These are phyloP conservation scores for Aegilops longissima DNA, from an alignment of 176 grass and related monocot genomes.

Conservation along the genomic window DNA sequence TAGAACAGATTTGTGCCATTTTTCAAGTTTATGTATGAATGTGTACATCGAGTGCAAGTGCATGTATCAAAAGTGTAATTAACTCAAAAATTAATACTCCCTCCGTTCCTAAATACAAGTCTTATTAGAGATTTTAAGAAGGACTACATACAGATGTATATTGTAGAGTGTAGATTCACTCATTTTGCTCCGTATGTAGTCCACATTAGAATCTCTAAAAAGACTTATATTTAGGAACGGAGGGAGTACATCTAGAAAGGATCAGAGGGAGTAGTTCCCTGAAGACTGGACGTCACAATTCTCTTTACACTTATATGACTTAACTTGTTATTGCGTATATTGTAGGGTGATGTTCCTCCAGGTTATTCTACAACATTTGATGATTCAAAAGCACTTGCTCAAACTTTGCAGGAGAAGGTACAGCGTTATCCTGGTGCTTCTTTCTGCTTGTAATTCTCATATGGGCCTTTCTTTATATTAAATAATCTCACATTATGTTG, in stretches of 20 bases:
- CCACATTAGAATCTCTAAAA: too few relatives aligned
- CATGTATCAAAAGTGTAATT: too few relatives aligned
- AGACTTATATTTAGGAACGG: too few relatives aligned
- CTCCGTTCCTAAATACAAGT: too few relatives aligned
- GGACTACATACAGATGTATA: too few relatives aligned
- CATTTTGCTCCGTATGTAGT: too few relatives aligned
- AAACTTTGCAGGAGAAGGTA: conserved; percentile 97
- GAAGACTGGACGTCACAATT: neutral
- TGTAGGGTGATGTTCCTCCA: conserved; percentile 36
- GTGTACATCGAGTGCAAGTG: too few relatives aligned
- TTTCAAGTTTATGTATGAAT: too few relatives aligned
- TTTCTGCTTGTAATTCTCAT: conserved; percentile 17
- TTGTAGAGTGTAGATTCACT: too few relatives aligned
- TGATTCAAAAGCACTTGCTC: conserved; percentile 64
- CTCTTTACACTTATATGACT: conserved; percentile 8
- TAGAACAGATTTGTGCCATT: too few relatives aligned
- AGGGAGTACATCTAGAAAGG: neutral
- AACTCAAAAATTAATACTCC: too few relatives aligned
- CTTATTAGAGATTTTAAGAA: too few relatives aligned
- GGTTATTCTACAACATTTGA: conserved; percentile 37
- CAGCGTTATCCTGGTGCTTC: neutral
- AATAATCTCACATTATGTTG: conserved; percentile 25
- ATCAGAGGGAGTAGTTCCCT: neutral
- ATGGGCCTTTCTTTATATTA: neutral
- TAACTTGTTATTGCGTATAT: conserved; percentile 30